These are phyloP conservation scores for Silene conica DNA, from an alignment of 148 eudicot species.

Conservation along the genomic window DNA sequence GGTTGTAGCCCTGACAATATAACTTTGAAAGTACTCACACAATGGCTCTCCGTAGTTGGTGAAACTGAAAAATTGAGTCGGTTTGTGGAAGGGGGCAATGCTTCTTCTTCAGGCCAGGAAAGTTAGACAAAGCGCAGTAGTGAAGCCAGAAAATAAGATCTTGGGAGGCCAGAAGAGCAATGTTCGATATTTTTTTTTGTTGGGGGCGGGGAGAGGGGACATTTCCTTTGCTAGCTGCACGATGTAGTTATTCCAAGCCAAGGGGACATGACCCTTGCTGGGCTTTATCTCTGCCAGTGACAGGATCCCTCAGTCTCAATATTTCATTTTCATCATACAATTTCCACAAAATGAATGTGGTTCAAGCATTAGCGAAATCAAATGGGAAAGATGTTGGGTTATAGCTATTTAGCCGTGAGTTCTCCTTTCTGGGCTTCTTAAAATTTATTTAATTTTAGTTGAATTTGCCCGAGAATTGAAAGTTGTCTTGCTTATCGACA, in stretches of 20 bases:
- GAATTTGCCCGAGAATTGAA: neutral
- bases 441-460: neutral
- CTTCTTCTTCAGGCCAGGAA: slow-evolving; percentile 29
- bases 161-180: no score
- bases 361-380: neutral
- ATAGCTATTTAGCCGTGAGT: neutral
- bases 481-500: neutral
- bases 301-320: no score
- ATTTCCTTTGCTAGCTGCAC: no score
- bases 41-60: slow-evolving; percentile 71
- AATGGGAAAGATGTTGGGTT: neutral
- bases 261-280: no score
- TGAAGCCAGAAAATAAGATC: neutral
- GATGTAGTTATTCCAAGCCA: neutral
- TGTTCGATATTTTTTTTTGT: no score
- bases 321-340: no score
- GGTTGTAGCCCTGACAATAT: slow-evolving; percentile 69
- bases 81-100: slow-evolving; percentile 48
- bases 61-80: slow-evolving; percentile 50
- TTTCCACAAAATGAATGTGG: neutral
- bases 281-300: no score
- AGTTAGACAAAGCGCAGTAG: neutral
- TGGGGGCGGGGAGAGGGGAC: no score
- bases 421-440: neutral
- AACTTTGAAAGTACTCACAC: slow-evolving; percentile 67